Percentiles rank a stretch among this genome's conserved stretches.
These are phyloP conservation scores for Neurospora tetrasperma DNA, from an alignment of 495 filamentous ascomycete species.

Conservation along the genomic window DNA sequence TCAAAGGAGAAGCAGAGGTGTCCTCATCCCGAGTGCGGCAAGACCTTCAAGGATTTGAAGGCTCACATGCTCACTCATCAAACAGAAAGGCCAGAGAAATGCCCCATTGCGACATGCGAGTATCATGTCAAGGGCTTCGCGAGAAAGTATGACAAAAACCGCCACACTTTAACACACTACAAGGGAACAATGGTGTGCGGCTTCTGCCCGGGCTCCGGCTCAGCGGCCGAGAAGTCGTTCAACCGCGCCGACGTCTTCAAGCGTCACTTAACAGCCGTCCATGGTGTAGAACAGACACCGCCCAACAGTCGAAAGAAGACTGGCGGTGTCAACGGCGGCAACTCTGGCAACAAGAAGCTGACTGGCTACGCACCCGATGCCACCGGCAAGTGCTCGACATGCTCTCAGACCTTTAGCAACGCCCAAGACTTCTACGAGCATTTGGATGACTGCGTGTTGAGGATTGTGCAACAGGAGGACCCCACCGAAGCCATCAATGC, in stretches of 20 bases:
- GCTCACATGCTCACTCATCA: conserved; percentile 97
- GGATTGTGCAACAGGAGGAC: conserved; percentile 94
- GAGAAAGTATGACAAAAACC: conserved; percentile 92
- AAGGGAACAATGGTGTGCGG: conserved; percentile 99
- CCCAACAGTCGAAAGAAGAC: conserved; percentile 88
- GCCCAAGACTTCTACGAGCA: conserved; percentile 99
- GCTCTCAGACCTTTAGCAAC: conserved; percentile 79
- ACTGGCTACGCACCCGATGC: conserved; percentile 59
- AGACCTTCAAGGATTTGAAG: conserved; percentile 84
- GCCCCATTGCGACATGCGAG: conserved; percentile 87
- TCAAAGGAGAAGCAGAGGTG: conserved; percentile 66
- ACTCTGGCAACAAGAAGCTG: conserved; percentile 43
- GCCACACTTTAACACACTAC: conserved; percentile 96
- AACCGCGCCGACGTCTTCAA: conserved; percentile 99
- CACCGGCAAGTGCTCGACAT: conserved; percentile 94
- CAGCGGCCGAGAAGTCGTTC: conserved; percentile 93
- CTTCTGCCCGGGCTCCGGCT: conserved; percentile 91
- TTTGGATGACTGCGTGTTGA: conserved; percentile 94
- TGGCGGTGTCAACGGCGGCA: conserved; percentile 8
- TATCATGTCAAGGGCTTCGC: conserved; percentile 96
- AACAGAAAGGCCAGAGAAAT: conserved; percentile 90
- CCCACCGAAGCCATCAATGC: conserved; percentile 95
- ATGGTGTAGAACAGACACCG: conserved; percentile 90
- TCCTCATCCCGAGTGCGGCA: conserved; percentile 75
- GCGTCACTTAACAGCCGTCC: conserved; percentile 87